A percentile compares a stretch with the other conserved stretches of the same genome.
Conservation (phyloP, 2,329 filamentous ascomycete species). For the Alternaria gaisen region DNA sequence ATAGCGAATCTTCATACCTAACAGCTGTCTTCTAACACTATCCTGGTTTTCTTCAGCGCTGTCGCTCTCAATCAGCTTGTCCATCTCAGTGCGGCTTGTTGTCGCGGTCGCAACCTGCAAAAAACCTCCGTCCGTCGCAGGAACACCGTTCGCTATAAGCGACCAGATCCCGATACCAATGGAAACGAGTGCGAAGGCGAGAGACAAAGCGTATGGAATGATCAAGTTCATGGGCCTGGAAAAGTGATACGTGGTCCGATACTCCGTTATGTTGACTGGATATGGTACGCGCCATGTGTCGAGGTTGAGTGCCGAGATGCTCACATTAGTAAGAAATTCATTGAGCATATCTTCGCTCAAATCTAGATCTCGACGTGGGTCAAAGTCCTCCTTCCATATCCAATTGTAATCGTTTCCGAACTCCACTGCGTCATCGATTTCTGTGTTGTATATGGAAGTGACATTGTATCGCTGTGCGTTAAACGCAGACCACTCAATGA, state of each 20-base stretch:
- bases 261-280: slow-evolving; percentile 10
- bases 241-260: slow-evolving; percentile 17
- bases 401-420: neutral
- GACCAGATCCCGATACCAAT: slow-evolving; percentile 12
- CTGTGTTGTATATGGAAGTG: neutral
- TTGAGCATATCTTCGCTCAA: slow-evolving; percentile 20
- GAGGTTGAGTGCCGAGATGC: slow-evolving; percentile 19
- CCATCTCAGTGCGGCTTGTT: slow-evolving; percentile 16
- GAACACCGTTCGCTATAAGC: slow-evolving; percentile 8
- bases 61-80: slow-evolving; percentile 2
- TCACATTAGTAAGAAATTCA: slow-evolving; percentile 13
- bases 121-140: slow-evolving; percentile 20
- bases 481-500: neutral
- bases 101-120: slow-evolving; percentile 23
- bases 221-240: slow-evolving; percentile 6
- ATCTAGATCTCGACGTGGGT: neutral
- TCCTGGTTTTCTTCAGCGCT: neutral
- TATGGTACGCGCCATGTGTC: neutral
- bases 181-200: neutral
- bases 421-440: neutral
- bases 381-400: neutral
- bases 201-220: slow-evolving; percentile 18
- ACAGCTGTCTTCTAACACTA: neutral
- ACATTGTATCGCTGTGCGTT: neutral
- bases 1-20: slow-evolving; percentile 11